Base-by-base conservation (phyloP, 441 rosid genomes). In the Pelargonium australe region DNA sequence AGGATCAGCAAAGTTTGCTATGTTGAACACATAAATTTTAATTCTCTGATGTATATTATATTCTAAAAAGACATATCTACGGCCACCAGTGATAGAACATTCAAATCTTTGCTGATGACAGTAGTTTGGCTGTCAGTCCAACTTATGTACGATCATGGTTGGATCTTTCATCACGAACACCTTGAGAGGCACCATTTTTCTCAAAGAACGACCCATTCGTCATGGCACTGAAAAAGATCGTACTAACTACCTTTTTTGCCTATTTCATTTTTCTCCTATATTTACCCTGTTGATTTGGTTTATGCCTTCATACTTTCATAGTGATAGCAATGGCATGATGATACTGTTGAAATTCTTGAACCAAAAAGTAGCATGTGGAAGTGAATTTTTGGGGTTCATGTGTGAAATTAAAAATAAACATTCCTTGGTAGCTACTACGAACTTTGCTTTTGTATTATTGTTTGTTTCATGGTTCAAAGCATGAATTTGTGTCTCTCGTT, bases 151-250 rank as follows among this genome's bases (percentile, higher is more conserved):
- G 73, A 70, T 85, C 94, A 69, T 95, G 96, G 99, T 79, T 88
- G 81, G 90, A 86, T 76, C 81, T 89, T 68, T 78, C 90, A 80
- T 91, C 96, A 75, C 86, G 63, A 78, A 90, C 97, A 57, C 97
- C 97, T 79, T 89, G 97, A 66, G 96, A 90, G 75, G 97, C 96
- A 17, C 99, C 99, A 11, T 88, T 95, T 78, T 84, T 95, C 60
- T 77, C 91, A 64, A 95, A 95, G 89, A 85, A 90, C 64, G 95
- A 95, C 68, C 96, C 97, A 13, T 79, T 95, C 66, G 76, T 95
- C 71, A 74, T 79, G 84, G 94, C 90, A 72, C 69, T 95, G 70
- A 85, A 81, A 79, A 91, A 90, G 96, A 97, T 90, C 67, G 31
- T 62, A 6, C 19, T 65, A 43, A 53, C 68, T 60, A 1, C 19